Evolutionary conservation across 805 yeast genomes (phyloP), one percentile per base, ranked within the genome.

Genomic region (Naumovozyma dairenensis): DNA sequence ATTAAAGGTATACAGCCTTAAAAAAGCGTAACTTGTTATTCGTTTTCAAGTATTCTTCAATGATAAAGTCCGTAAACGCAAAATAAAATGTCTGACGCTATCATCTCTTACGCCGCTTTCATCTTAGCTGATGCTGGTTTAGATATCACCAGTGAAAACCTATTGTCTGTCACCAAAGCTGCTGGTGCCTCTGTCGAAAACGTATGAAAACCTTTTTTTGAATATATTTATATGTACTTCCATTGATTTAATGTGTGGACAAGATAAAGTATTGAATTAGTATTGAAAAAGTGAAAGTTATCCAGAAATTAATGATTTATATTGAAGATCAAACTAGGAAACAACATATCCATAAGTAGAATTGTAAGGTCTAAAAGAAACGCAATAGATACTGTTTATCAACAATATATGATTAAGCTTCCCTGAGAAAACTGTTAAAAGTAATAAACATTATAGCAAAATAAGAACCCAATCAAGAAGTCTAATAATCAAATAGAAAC

Each of bases 51-150:
- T 20, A 20, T 7, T 7, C 22, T 10, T 10, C n/a, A 8, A 6
- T 16, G n/a, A 25, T 5, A 9, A 19, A 39, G 30, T 34, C 31
- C 26, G 38, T 28, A 43, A 36, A 33, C 24, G 33, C 34, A 37
- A 30, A 40, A 7, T 24, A 65, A 54, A 65, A 84, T 84, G 94
- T 82, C 94, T 69, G 94, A 86, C 77, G 80, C 94, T 65, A 75
- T 87, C 61, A 84, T 85, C 64, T 85, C 96, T 54, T 86, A 84
- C 79, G 97, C 98, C 67, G 94, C 98, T 65, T 80, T 89, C 69
- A 87, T 89, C 74, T 75, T 89, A 68, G 96, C 97, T 54, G 98
- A 89, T 65, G 89, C 96, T 60, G 96, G 86, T 66, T 71, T 85
- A 62, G 96, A 87, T 67, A 74, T 89, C 79, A 72, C 95, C 46